These are phyloP conservation scores for Polyporus arcularius DNA, from an alignment of 768 basidiomycete species.

Conservation along the genomic window DNA sequence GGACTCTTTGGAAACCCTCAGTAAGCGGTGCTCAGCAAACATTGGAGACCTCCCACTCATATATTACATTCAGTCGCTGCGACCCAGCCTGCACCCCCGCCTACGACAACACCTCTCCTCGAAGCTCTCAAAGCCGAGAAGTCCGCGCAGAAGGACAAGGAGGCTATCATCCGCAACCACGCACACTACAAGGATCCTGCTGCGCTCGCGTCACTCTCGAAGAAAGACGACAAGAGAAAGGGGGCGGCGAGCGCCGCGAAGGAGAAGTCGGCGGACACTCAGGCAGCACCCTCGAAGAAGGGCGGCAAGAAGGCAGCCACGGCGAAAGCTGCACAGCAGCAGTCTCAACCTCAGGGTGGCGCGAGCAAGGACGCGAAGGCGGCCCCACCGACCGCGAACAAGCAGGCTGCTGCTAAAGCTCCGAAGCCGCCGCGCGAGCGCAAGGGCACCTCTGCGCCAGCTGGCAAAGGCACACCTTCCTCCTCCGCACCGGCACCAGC, in stretches of 20 bases:
- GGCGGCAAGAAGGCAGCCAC: constrained; percentile 33
- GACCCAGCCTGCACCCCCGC: constrained; percentile 55
- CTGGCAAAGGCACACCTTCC: constrained; percentile 17
- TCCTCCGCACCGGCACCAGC: constrained; percentile 16
- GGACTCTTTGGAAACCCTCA: constrained; percentile 61
- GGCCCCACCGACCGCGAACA: not conserved
- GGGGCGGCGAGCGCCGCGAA: constrained; percentile 18
- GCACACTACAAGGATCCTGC: constrained; percentile 65
- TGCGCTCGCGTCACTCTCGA: constrained; percentile 31
- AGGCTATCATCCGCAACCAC: constrained; percentile 69
- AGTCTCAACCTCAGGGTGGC: constrained; percentile 3
- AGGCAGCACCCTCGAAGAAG: constrained; percentile 36
- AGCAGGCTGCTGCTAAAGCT: constrained; percentile 9
- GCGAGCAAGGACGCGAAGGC: not conserved
- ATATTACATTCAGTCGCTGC: constrained; percentile 55
- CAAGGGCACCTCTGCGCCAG: constrained; percentile 13
- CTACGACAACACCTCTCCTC: constrained; percentile 88
- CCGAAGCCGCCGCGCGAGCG: constrained; percentile 21
- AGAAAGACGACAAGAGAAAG: constrained; percentile 44
- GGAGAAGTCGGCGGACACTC: constrained; percentile 16
- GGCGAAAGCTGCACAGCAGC: constrained; percentile 28
- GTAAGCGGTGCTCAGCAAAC: constrained; percentile 39
- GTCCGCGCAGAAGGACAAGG: constrained; percentile 66
- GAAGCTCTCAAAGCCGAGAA: constrained; percentile 91
- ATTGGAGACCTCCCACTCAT: not conserved